Percentiles rank a stretch among this genome's conserved stretches.
Conservation (phyloP, 352 stramenopile species). For the Thraustochytrium sp. region DNA sequence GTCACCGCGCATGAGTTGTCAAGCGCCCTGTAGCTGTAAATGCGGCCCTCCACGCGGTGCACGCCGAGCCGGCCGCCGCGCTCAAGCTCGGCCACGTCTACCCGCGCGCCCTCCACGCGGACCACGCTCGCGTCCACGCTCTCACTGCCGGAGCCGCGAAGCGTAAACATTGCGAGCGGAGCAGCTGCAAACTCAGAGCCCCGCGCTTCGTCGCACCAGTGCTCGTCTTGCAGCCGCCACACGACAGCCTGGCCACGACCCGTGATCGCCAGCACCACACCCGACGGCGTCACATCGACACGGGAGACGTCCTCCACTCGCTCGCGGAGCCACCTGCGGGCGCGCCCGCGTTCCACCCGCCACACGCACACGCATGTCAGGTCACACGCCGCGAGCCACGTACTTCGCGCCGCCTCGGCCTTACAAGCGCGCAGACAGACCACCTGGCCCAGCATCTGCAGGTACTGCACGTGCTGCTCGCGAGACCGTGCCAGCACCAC, state of each 20-base stretch:
- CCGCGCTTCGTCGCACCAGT: background rate
- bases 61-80: background rate
- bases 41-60: background rate
- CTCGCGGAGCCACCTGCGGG: background rate
- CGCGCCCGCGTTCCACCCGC: background rate
- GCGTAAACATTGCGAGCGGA: background rate
- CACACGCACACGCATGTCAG: background rate
- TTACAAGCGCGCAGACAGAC: background rate
- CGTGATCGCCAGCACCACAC: background rate
- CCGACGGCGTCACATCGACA: background rate
- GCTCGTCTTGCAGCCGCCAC: background rate
- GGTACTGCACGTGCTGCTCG: background rate
- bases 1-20: background rate
- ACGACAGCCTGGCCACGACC: background rate
- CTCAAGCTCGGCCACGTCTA: background rate
- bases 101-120: background rate
- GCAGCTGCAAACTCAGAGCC: background rate
- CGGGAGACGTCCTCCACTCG: background rate
- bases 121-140: background rate
- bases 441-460: slow-evolving; percentile 10
- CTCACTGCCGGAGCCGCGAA: too few species aligned
- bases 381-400: background rate
- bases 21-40: background rate
- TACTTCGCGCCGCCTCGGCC: background rate
- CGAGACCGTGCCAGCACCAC: background rate